Conservation (phyloP, 1,284 basidiomycete species). For the Irpex sp. region DNA sequence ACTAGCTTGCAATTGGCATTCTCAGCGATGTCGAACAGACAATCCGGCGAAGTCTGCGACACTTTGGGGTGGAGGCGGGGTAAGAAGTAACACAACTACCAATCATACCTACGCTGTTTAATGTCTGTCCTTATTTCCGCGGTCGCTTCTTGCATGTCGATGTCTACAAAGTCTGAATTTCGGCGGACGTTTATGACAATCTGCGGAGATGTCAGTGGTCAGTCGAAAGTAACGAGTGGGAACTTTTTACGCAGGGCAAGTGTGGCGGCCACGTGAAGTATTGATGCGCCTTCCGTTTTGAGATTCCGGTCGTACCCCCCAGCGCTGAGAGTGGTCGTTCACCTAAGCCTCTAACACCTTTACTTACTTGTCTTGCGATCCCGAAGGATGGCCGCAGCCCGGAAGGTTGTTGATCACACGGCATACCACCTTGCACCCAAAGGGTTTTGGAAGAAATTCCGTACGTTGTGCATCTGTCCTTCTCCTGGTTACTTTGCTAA, state of each 20-base stretch:
- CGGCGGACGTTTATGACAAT: background rate
- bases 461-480: constrained; percentile 41
- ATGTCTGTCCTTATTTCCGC: background rate
- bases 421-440: constrained; percentile 84
- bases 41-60: background rate
- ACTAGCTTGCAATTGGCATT: background rate
- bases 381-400: constrained; percentile 65
- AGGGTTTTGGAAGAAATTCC: constrained; percentile 94
- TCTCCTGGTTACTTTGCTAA: constrained; percentile 1
- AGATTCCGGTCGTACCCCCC: background rate
- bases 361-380: background rate
- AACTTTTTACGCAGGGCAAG: background rate
- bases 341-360: background rate
- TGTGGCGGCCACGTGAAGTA: constrained; percentile 1
- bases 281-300: background rate
- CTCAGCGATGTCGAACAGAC: background rate
- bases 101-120: background rate
- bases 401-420: constrained; percentile 77
- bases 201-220: background rate
- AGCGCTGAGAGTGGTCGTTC: background rate
- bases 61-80: background rate
- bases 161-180: background rate
- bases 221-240: background rate
- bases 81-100: background rate
- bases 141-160: background rate